A percentile compares a stretch with the other conserved stretches of the same genome.
Evolutionary conservation across 2,329 filamentous ascomycete genomes (phyloP).

Genomic region (Hymenoscyphus fructigenus): DNA sequence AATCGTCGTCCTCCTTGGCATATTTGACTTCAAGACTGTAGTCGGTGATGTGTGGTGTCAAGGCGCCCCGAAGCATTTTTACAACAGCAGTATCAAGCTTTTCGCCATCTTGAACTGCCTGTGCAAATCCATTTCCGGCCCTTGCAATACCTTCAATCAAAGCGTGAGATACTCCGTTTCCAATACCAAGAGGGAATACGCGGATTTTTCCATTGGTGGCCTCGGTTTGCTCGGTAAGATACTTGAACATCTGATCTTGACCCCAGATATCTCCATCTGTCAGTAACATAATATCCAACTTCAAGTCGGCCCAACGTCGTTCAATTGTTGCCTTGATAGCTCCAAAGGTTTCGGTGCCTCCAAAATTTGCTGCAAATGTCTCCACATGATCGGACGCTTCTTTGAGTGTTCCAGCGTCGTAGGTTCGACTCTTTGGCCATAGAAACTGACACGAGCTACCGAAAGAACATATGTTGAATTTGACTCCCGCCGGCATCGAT

Average conservation of each 20-base stretch:
- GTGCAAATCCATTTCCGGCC: slow-evolving; percentile 57
- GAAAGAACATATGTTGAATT: slow-evolving; percentile 72
- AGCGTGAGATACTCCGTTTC: slow-evolving; percentile 48
- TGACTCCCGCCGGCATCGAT: slow-evolving; percentile 60
- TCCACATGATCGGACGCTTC: slow-evolving; percentile 45
- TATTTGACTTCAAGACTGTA: slow-evolving; percentile 66
- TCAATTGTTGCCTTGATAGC: slow-evolving; percentile 47
- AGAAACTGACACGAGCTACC: slow-evolving; percentile 49
- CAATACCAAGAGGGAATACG: slow-evolving; percentile 57
- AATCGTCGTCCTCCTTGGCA: slow-evolving; percentile 49
- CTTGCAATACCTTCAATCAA: slow-evolving; percentile 55
- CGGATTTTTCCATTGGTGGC: slow-evolving; percentile 46
- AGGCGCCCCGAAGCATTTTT: slow-evolving; percentile 70
- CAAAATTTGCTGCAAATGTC: slow-evolving; percentile 46
- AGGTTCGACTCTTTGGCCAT: slow-evolving; percentile 48
- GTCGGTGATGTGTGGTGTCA: slow-evolving; percentile 65
- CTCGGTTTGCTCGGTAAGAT: slow-evolving; percentile 45
- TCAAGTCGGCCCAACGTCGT: slow-evolving; percentile 45
- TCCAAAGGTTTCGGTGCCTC: slow-evolving; percentile 53
- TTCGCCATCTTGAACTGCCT: slow-evolving; percentile 61
- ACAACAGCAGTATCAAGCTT: slow-evolving; percentile 68
- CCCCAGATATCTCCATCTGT: slow-evolving; percentile 58
- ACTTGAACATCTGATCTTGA: slow-evolving; percentile 43
- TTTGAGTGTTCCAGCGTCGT: slow-evolving; percentile 45
- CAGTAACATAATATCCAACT: slow-evolving; percentile 54